phyloP scores from a whole-genome alignment of 495 filamentous ascomycete genomes.

The Copromyces sp. region DNA sequence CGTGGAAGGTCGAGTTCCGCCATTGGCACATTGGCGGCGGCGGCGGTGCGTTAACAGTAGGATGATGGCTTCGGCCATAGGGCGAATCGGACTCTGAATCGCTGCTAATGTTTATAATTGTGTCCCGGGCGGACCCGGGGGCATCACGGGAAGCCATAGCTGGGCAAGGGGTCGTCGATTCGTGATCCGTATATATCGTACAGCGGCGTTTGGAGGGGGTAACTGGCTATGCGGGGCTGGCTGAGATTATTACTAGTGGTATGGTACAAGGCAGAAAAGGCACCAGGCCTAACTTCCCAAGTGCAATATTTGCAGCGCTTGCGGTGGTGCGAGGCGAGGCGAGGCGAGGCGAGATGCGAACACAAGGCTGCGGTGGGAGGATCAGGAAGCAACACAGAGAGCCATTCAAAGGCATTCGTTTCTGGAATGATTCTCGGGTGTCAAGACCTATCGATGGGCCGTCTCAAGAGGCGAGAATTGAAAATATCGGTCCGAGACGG shows the following conservation, averaged over 20 bases:
- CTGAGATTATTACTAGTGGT: background rate
- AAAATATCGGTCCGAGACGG: background rate
- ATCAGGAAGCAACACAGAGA: background rate
- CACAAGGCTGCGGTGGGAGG: background rate
- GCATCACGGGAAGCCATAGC: constrained; percentile 17
- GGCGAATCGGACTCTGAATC: constrained; percentile 6
- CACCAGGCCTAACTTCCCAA: background rate
- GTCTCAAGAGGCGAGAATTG: background rate
- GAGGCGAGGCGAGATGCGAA: background rate
- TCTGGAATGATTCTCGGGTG: background rate
- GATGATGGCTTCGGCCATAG: background rate
- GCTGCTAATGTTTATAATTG: constrained; percentile 6
- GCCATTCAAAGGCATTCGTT: background rate
- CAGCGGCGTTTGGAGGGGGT: background rate
- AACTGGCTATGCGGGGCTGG: background rate
- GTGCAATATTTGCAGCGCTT: background rate
- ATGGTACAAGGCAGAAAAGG: background rate
- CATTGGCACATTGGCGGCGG: constrained; percentile 17
- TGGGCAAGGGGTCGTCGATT: background rate
- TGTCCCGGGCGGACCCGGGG: background rate
- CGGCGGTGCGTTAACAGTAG: background rate
- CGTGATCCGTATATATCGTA: background rate
- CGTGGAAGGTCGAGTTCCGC: constrained; percentile 23
- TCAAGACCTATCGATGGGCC: background rate
- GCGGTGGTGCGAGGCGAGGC: background rate